phyloP scores from a whole-genome alignment of 805 yeast genomes.

The Yamadazyma philogaea region DNA sequence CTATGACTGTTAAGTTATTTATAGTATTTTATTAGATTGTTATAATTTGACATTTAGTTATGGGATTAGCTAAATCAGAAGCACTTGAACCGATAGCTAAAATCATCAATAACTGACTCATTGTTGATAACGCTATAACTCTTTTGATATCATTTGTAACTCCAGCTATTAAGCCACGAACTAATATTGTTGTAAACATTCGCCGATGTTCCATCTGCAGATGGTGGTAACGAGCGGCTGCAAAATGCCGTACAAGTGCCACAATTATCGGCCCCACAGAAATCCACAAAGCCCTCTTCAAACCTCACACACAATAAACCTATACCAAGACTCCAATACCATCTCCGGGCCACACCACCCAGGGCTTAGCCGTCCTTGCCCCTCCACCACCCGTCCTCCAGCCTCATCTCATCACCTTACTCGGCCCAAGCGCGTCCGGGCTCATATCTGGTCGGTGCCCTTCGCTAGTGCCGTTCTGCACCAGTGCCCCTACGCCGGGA shows the following conservation, averaged over 20 bases:
- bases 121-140: too few species aligned
- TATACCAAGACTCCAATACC: not conserved
- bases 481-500: not conserved
- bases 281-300: too few species aligned
- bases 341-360: not conserved
- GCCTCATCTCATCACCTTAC: not conserved
- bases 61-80: too few species aligned
- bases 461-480: not conserved
- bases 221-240: not conserved
- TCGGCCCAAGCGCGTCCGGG: not conserved
- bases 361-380: not conserved
- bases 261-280: too few species aligned
- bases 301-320: too few species aligned
- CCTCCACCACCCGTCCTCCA: not conserved
- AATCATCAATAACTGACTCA: too few species aligned
- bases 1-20: too few species aligned
- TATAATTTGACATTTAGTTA: too few species aligned
- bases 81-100: too few species aligned
- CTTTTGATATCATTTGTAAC: too few species aligned
- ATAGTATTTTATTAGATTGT: too few species aligned
- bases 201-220: not conserved
- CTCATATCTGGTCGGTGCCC: not conserved
- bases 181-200: not conserved
- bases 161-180: too few species aligned
- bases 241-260: not conserved